Evolutionary conservation across 179 eudicot species (phyloP), one percentile per base, ranked within the genome.

Genomic region (Beta macrorhiza): DNA sequence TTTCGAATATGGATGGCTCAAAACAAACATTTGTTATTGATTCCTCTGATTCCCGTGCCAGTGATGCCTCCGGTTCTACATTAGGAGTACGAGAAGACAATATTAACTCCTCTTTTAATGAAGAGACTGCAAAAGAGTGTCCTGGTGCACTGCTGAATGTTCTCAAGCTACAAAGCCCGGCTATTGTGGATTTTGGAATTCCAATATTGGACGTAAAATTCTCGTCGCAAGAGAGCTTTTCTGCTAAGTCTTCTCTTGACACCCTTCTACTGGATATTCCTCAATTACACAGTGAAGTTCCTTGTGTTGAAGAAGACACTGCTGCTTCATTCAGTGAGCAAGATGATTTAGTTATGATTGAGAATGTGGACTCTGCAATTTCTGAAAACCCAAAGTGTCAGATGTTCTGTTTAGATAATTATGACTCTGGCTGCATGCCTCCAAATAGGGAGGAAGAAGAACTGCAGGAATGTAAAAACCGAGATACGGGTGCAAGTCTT

Each of bases 201-300:
- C 92, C 98, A 11, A 86, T 96, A 77, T 88, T 96, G 75, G 98
- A 96, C 58, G 99, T 96, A 74, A 87, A 90, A 58, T 96, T 96
- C 82, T 73, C 64, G 56, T 78, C 89, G 10, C 74, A 59, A 29
- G 91, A 82, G 74, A 73, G 80, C 42, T 71, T 82, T 22, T 67
- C 77, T 52, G 45, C 82, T 7, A 79, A 22, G 72, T 79, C 87
- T 56, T 81, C 86, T 59, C 88, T 96, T 42, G 91, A 89, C 84
- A 85, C 79, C 72, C 92, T 95, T 79, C 83, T 89, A 76, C 56
- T 55, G 71, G 87, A 84, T 73, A 15, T 75, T 79, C 80, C 84
- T 74, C 86, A 87, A 65, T 22, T 51, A 13, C 78, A 75, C 32
- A 80, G 75, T 78, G 83, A 82, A 79, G 83, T 53, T 80, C 44